Base-by-base conservation (phyloP, 2,329 filamentous ascomycete species). In the Xenosphaeropsis pyriputrescens region DNA sequence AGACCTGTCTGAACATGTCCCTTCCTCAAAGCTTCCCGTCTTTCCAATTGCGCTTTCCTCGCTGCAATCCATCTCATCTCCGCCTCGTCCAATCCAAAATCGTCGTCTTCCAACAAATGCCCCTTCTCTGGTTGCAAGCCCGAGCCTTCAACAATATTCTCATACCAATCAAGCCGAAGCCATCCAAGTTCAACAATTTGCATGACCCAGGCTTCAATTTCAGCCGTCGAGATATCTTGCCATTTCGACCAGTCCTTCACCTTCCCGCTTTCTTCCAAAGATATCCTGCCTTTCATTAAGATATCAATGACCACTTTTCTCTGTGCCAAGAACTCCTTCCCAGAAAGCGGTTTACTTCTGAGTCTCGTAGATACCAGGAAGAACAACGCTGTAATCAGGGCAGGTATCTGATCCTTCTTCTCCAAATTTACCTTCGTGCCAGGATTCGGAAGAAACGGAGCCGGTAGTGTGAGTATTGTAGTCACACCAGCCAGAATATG, bases 401-500 rank as follows among this genome's bases (percentile, higher is more conserved):
- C 63, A 1, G 70, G 62, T 1, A 70, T 44, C 16, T 29, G 38
- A 29, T 39, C 34, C 4, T 40, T 30, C 29, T 36, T n/a, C n/a
- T 15, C n/a, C 30, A 11, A 5, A 15, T 6, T 30, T 14, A 29
- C 31, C 17, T 17, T 13, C 16, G 32, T 16, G 11, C 14, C 32
- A 6, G 15, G 13, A 8, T n/a, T 18, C n/a, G 18, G 17, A 14
- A 15, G n/a, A 22, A 31, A 15, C 16, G 49, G 47, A 37, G 40
- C 38, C 8, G 47, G 51, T 7, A 58, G 46, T 8, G 56, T 57
- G 2, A 69, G 48, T 2, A 56, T 36, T 18, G 44, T 59, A 63
- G 80, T 79, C 37, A 86, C 67, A 1, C 83, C 85, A 0, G 83
- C 79, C 35, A 84, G 72, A 0, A 93, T 70, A 38, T 85, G 82